These are phyloP conservation scores for Pterocarpus santalinus DNA, from an alignment of 306 rosid genomes.

Conservation along the genomic window DNA sequence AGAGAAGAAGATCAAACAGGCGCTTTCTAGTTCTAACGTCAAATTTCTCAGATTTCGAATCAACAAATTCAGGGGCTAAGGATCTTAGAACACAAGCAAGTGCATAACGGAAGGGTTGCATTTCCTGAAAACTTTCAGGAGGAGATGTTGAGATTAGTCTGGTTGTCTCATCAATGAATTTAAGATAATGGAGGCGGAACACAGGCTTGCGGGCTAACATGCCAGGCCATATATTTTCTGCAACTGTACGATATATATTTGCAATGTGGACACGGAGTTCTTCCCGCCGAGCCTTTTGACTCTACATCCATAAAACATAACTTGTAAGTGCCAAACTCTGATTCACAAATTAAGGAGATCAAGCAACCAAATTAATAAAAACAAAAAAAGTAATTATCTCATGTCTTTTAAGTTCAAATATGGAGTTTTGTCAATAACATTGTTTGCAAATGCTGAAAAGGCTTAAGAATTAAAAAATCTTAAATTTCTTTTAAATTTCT, in stretches of 20 bases:
- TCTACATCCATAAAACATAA: slow-evolving; percentile 62
- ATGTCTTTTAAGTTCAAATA: slow-evolving; percentile 34
- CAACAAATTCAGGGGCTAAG: slow-evolving; percentile 97
- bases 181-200: slow-evolving; percentile 89
- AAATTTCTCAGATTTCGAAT: slow-evolving; percentile 92
- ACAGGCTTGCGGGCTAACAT: slow-evolving; percentile 83
- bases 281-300: slow-evolving; percentile 94
- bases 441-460: slow-evolving; percentile 5
- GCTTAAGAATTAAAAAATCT: slow-evolving; percentile 25
- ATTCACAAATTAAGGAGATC: slow-evolving; percentile 37
- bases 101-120: slow-evolving; percentile 96
- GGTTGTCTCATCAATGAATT: slow-evolving; percentile 89
- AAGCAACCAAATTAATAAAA: slow-evolving; percentile 40
- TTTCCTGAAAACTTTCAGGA: slow-evolving; percentile 89
- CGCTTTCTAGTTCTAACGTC: slow-evolving; percentile 93
- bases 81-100: slow-evolving; percentile 97
- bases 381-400: not conserved
- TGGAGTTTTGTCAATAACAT: slow-evolving; percentile 25
- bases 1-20: slow-evolving; percentile 92
- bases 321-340: slow-evolving; percentile 32
- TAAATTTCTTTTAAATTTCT: not conserved
- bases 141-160: slow-evolving; percentile 71
- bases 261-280: slow-evolving; percentile 95
- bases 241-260: slow-evolving; percentile 91
- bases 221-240: slow-evolving; percentile 99